Conservation (phyloP, 306 rosid genomes). For the Castanea mollissima region DNA sequence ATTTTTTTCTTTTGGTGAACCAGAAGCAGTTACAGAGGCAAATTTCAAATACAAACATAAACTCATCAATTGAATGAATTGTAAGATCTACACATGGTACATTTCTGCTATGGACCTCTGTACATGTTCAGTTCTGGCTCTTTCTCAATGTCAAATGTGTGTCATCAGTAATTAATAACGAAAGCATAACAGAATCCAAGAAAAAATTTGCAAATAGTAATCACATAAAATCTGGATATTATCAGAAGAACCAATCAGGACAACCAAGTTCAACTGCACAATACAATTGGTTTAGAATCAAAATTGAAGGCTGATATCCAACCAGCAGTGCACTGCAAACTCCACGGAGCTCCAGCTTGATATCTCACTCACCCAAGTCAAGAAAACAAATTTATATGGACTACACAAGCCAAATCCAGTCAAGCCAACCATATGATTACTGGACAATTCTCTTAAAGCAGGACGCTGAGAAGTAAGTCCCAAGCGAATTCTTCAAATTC, state of each 20-base stretch:
- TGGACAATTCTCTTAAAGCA: slow-evolving; percentile 19
- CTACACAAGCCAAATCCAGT: slow-evolving; percentile 18
- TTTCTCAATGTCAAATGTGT: slow-evolving; percentile 1
- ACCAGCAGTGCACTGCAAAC: slow-evolving; percentile 8
- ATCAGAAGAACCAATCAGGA: slow-evolving; percentile 8
- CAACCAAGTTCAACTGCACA: slow-evolving; percentile 18
- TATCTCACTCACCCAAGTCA: slow-evolving; percentile 7
- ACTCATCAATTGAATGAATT: slow-evolving; percentile 7
- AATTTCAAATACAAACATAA: neutral
- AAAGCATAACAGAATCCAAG: neutral
- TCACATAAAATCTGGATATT: neutral
- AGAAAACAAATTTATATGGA: neutral
- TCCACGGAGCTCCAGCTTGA: neutral
- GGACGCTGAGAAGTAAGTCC: neutral
- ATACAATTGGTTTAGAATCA: slow-evolving; percentile 3
- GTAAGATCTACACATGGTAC: neutral
- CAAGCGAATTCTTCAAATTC: slow-evolving; percentile 4
- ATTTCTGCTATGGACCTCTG: slow-evolving; percentile 3
- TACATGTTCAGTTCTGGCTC: neutral
- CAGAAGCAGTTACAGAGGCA: neutral
- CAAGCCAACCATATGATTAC: slow-evolving; percentile 9
- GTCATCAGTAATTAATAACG: neutral
- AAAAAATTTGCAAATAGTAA: neutral
- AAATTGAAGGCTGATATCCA: slow-evolving; percentile 12
- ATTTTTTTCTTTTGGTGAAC: neutral